Evolutionary conservation across 2,329 filamentous ascomycete species (phyloP).

Genomic region (Westerdykella sp.): DNA sequence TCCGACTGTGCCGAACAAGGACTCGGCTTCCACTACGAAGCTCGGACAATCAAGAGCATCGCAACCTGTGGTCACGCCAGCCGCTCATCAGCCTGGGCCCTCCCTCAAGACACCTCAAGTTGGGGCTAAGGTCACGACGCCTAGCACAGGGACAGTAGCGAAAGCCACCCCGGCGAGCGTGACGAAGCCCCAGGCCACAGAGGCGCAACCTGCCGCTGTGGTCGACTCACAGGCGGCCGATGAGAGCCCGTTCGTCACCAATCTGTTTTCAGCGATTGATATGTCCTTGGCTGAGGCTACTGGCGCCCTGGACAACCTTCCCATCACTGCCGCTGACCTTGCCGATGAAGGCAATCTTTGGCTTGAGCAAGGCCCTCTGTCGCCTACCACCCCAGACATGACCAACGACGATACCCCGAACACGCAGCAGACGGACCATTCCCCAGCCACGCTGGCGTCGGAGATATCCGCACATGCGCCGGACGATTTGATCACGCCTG

Average conservation of each 20-base stretch:
- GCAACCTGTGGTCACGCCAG: slow-evolving; percentile 26
- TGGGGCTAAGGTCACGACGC: slow-evolving; percentile 29
- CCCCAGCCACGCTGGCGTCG: not conserved
- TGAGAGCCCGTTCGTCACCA: slow-evolving; percentile 20
- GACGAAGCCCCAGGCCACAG: slow-evolving; percentile 22
- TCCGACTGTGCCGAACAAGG: slow-evolving; percentile 11
- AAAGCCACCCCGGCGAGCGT: slow-evolving; percentile 30
- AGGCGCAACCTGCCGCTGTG: slow-evolving; percentile 12
- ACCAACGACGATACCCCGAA: slow-evolving; percentile 34
- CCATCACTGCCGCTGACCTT: slow-evolving; percentile 30
- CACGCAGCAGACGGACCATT: slow-evolving; percentile 39
- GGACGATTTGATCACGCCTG: no score
- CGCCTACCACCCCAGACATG: slow-evolving; percentile 32
- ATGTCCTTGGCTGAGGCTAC: slow-evolving; percentile 29
- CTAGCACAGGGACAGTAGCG: slow-evolving; percentile 24
- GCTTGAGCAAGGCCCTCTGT: slow-evolving; percentile 28
- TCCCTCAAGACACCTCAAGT: slow-evolving; percentile 36
- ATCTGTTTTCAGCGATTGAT: slow-evolving; percentile 19
- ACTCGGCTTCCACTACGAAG: slow-evolving; percentile 11
- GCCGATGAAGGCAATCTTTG: slow-evolving; percentile 33
- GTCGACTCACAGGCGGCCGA: slow-evolving; percentile 17
- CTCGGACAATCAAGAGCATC: slow-evolving; percentile 30
- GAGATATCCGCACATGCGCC: no score
- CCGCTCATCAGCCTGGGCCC: slow-evolving; percentile 19
- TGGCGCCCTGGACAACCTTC: slow-evolving; percentile 9